Percentiles rank a stretch among this genome's conserved stretches.
Evolutionary conservation across 768 basidiomycete species (phyloP).

Genomic region (Hygrophoropsis aurantiaca): DNA sequence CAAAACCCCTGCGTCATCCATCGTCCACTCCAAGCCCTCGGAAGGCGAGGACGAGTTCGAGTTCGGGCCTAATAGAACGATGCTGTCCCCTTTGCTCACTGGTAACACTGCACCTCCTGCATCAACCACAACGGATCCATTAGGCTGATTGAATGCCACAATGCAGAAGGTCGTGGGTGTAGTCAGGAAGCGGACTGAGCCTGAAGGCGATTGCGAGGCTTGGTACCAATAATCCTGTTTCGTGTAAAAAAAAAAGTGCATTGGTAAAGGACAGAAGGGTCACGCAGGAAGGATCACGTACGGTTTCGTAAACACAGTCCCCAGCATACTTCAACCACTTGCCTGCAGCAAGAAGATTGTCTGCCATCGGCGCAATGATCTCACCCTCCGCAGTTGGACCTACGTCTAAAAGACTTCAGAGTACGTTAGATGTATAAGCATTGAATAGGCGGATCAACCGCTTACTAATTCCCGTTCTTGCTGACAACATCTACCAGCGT

Average conservation of each 20-base stretch:
- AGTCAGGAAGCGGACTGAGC: slow-evolving; percentile 45
- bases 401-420: slow-evolving; percentile 45
- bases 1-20: slow-evolving; percentile 28
- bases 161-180: slow-evolving; percentile 54
- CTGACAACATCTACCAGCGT: slow-evolving; percentile 57
- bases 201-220: slow-evolving; percentile 36
- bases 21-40: slow-evolving; percentile 28
- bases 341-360: slow-evolving; percentile 51
- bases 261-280: slow-evolving; percentile 1
- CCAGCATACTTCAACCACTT: slow-evolving; percentile 51
- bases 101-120: slow-evolving; percentile 38
- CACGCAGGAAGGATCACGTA: slow-evolving; percentile 19
- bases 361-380: slow-evolving; percentile 47
- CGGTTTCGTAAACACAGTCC: slow-evolving; percentile 53
- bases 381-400: slow-evolving; percentile 57
- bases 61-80: slow-evolving; percentile 40
- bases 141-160: slow-evolving; percentile 40
- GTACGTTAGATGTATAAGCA: neutral
- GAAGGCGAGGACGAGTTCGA: neutral
- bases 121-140: slow-evolving; percentile 28
- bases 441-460: neutral
- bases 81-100: slow-evolving; percentile 40
- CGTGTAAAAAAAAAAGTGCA: no score
- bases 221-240: slow-evolving; percentile 49
- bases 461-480: slow-evolving; percentile 64